phyloP scores from a whole-genome alignment of 805 yeast genomes.

The Yamadazyma phyllophila region DNA sequence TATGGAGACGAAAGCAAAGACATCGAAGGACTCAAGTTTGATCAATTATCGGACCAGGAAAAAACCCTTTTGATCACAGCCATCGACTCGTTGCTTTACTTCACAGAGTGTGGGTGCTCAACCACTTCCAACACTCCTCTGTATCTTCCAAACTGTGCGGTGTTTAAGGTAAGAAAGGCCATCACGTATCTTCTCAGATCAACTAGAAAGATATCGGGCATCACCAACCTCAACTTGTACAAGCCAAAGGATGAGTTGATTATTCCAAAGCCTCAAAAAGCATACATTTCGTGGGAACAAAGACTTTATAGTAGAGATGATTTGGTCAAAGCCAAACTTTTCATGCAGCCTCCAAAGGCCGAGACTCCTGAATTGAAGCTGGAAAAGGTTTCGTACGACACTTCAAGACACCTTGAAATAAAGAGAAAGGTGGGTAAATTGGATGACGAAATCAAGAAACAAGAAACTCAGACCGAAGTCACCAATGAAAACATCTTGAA shows the following conservation, averaged over 20 bases:
- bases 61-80: constrained; percentile 58
- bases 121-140: constrained; percentile 32
- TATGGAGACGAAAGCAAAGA: constrained; percentile 21
- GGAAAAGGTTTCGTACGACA: background rate
- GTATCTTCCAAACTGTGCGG: constrained; percentile 45
- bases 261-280: constrained; percentile 25
- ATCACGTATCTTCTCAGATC: constrained; percentile 59
- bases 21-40: constrained; percentile 42
- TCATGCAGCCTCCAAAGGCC: background rate
- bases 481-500: background rate
- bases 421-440: background rate
- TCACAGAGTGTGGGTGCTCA: constrained; percentile 63
- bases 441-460: background rate
- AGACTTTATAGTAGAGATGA: constrained; percentile 31
- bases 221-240: constrained; percentile 31
- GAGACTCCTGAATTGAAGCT: background rate
- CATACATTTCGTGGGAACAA: constrained; percentile 38
- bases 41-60: constrained; percentile 50
- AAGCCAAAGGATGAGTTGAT: constrained; percentile 41
- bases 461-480: background rate
- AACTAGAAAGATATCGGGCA: constrained; percentile 48
- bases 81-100: constrained; percentile 58
- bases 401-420: background rate
- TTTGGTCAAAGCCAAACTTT: constrained; percentile 10
- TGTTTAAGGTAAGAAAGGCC: constrained; percentile 60